Evolutionary conservation across 2,329 filamentous ascomycete species (phyloP).

Genomic region (Chaetomiaceae sp.): DNA sequence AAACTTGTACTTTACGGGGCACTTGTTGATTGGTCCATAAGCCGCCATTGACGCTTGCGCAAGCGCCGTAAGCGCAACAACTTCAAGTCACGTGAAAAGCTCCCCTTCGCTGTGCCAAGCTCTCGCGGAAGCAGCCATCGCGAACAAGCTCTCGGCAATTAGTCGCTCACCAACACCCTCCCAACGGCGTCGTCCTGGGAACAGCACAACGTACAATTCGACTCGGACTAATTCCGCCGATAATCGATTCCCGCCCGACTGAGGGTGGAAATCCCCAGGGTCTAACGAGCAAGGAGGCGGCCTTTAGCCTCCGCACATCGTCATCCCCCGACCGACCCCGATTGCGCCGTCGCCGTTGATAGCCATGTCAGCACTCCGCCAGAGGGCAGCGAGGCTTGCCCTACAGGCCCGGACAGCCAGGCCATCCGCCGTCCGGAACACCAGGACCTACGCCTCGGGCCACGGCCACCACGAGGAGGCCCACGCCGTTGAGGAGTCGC

Average conservation of each 20-base stretch:
- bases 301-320: background rate
- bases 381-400: constrained; percentile 35
- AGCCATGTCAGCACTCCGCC: constrained; percentile 37
- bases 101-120: constrained; percentile 15
- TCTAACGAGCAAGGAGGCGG: constrained; percentile 9
- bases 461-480: constrained; percentile 41
- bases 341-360: constrained; percentile 1
- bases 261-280: background rate
- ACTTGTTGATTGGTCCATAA: constrained; percentile 20
- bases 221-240: background rate
- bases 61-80: background rate
- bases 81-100: constrained; percentile 18
- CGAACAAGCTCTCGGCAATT: constrained; percentile 13
- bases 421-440: constrained; percentile 31
- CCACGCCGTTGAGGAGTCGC: constrained; percentile 45
- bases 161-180: constrained; percentile 20
- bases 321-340: constrained; percentile 8
- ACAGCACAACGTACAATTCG: background rate
- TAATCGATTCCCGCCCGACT: background rate
- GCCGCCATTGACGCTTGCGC: background rate
- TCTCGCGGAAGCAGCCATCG: background rate
- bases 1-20: constrained; percentile 24
- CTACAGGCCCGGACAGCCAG: constrained; percentile 35
- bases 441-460: constrained; percentile 51
- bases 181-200: background rate